Evolutionary conservation across 176 grass and related monocot species (phyloP), one percentile per base, ranked within the genome.

Genomic region (Poa annua): DNA sequence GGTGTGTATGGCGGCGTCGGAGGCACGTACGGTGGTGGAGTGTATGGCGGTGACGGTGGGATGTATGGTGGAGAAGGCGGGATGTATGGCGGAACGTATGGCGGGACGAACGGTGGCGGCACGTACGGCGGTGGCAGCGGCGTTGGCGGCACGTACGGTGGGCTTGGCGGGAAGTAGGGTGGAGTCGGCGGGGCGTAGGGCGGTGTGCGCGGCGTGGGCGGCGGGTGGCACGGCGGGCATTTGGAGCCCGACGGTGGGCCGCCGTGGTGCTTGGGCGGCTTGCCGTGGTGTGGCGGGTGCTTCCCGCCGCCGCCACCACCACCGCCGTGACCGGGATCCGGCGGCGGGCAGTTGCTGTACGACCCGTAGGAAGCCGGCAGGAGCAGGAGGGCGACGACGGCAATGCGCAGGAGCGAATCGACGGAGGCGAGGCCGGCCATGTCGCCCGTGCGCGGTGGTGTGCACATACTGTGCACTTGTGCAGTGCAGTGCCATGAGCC

Each of bases 211-310:
- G 42, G 69, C 13, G 42, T 72, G 0, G 59, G 36, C n/a, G 72
- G 60, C 65, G 34, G 62, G 48, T 74, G 71, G 25, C 71, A 74
- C 24, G 81, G 70, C 14, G 80, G 87, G 80, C 51, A 74, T 8
- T 47, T 44, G 55, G 13, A 14, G 22, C 69, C 69, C 22, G 69
- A 38, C 53, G 66, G 75, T 14, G 75, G 81, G 5, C 53, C 74
- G 53, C 15, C 71, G 87, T 81, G 78, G 47, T 89, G 84, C 54
- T 81, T 84, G 41, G 91, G 91, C 16, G 91, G 85, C 85, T 82
- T 87, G 51, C 60, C 73, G 44, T 86, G 90, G 55, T 59, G 59
- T 3, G 80, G 78, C 10, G 80, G 73, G 52, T 59, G 20, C 29
- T 83, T 50, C 7, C 78, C 62, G 4, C 52, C 14, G n/a, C 11